Evolutionary conservation across 2,329 filamentous ascomycete genomes (phyloP).

Genomic region (Xylariaceae sp.): DNA sequence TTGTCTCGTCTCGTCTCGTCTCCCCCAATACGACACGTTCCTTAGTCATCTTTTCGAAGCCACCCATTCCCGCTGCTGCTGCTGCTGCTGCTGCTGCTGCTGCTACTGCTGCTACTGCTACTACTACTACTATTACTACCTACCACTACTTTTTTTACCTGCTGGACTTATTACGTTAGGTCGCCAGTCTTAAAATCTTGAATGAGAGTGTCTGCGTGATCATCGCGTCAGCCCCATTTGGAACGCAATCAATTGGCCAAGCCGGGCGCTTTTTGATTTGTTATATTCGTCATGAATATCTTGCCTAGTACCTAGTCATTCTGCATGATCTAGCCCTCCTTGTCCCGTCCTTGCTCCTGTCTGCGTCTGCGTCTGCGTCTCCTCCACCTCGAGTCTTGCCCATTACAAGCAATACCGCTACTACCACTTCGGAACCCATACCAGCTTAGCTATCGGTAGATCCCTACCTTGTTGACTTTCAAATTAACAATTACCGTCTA

Average conservation of each 20-base stretch:
- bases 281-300: constrained; percentile 9
- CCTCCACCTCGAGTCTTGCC: not conserved
- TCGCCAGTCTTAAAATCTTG: constrained; percentile 6
- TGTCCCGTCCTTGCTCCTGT: not conserved
- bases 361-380: not conserved
- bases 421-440: too few species aligned
- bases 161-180: constrained; percentile 3
- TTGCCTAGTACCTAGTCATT: constrained; percentile 1
- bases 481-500: not conserved
- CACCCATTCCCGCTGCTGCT: not conserved
- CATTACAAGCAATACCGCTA: too few species aligned
- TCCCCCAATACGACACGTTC: not conserved
- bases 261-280: constrained; percentile 2
- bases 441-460: not conserved
- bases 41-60: constrained; percentile 3
- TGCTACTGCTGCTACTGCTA: too few species aligned
- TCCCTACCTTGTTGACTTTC: not conserved
- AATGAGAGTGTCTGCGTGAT: constrained; percentile 14
- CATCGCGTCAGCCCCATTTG: constrained; percentile 22
- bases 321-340: constrained; percentile 1
- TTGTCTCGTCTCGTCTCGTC: not conserved
- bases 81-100: too few species aligned
- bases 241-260: constrained; percentile 15
- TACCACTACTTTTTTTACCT: too few species aligned
- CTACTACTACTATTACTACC: too few species aligned